phyloP scores from a whole-genome alignment of 2,329 filamentous ascomycete species.

The Penicillium concentricum region DNA sequence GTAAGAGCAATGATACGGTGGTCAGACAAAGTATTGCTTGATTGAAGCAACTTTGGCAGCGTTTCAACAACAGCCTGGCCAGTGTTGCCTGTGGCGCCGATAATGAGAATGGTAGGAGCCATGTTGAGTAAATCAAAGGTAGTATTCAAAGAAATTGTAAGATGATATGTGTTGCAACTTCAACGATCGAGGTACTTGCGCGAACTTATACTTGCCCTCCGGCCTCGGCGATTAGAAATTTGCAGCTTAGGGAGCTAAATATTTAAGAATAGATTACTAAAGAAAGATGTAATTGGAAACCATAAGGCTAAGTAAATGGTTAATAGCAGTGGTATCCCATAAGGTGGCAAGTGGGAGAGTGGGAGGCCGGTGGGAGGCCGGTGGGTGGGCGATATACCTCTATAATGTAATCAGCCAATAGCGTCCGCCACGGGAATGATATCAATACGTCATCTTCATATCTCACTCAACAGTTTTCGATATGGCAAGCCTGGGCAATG shows the following conservation, averaged over 20 bases:
- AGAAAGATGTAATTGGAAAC: too few species aligned
- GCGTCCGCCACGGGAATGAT: neutral
- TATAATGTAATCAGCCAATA: neutral
- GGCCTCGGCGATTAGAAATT: neutral
- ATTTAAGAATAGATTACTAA: too few species aligned
- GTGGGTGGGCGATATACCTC: too few species aligned
- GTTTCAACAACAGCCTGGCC: constrained; percentile 30
- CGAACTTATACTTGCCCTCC: neutral
- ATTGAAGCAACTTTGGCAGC: constrained; percentile 24
- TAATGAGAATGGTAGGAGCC: constrained; percentile 37
- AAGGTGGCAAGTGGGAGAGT: neutral
- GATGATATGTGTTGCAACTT: neutral
- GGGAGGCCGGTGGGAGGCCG: constrained; percentile 7
- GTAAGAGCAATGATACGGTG: constrained; percentile 36
- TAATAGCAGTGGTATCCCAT: neutral
- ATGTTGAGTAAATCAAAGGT: constrained; percentile 19
- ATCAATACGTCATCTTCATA: neutral
- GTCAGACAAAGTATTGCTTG: constrained; percentile 10
- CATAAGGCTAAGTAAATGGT: neutral
- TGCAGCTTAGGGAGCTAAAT: too few species aligned
- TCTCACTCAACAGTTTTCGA: neutral
- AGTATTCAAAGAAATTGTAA: neutral
- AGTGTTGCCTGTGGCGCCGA: constrained; percentile 43
- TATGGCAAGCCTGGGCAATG: neutral
- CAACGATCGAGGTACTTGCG: neutral